Evolutionary conservation across 1,139 yeast genomes (phyloP).

Genomic region (Torulaspora pretoriensis): DNA sequence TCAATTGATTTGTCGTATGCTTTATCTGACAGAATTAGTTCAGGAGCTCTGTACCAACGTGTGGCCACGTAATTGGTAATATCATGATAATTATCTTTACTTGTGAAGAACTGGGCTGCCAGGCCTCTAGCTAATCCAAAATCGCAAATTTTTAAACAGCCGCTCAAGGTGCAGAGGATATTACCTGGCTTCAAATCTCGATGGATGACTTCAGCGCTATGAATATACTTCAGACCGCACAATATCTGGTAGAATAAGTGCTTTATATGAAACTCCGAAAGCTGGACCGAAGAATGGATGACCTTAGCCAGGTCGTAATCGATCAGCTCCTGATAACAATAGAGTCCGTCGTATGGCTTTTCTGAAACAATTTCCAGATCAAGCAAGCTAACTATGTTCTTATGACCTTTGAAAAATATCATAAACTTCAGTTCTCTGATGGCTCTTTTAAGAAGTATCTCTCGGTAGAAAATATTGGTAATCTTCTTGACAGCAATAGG

Average conservation of each 20-base stretch:
- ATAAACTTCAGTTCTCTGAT: conserved; percentile 72
- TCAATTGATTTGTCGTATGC: conserved; percentile 58
- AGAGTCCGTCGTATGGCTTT: conserved; percentile 75
- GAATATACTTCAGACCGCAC: conserved; percentile 78
- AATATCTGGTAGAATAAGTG: conserved; percentile 71
- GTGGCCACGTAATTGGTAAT: conserved; percentile 92
- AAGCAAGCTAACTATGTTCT: conserved; percentile 64
- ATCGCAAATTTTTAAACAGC: conserved; percentile 74
- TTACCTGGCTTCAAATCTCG: conserved; percentile 86
- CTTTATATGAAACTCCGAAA: conserved; percentile 80
- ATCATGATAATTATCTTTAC: conserved; percentile 33
- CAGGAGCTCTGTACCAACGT: conserved; percentile 95
- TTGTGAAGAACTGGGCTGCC: conserved; percentile 42
- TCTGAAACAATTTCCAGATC: conserved; percentile 67
- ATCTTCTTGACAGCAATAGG: conserved; percentile 75
- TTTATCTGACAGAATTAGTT: conserved; percentile 62
- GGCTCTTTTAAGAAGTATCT: conserved; percentile 66
- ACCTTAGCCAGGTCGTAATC: conserved; percentile 78
- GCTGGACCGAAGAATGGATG: conserved; percentile 68
- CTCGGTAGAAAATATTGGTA: conserved; percentile 59
- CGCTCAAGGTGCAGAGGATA: conserved; percentile 66
- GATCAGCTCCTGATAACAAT: conserved; percentile 77
- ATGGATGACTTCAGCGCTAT: conserved; percentile 80
- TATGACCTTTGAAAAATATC: conserved; percentile 79
- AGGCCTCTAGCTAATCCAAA: conserved; percentile 85